A percentile compares a stretch with the other conserved stretches of the same genome.
Conservation (phyloP, 2,329 filamentous ascomycete genomes). For the Clarireedia homoeocarpa region DNA sequence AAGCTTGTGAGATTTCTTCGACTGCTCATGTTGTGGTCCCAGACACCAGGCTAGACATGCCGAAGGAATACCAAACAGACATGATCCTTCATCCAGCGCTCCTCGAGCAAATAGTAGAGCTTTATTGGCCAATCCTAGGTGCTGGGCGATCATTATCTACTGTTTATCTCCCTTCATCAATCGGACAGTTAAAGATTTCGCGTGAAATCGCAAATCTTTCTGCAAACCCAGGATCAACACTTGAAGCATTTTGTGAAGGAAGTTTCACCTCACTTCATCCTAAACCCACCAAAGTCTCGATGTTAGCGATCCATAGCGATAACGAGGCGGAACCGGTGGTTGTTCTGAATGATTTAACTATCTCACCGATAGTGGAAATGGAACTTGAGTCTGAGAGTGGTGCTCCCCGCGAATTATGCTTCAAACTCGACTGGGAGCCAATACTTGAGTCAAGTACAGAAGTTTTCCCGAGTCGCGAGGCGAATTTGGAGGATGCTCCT, state of each 20-base stretch:
- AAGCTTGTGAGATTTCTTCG: slow-evolving; percentile 1
- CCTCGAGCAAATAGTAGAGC: slow-evolving; percentile 40
- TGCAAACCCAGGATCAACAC: slow-evolving; percentile 30
- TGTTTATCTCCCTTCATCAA: slow-evolving; percentile 5
- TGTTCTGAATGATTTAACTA: slow-evolving; percentile 31
- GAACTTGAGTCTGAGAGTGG: slow-evolving; percentile 25
- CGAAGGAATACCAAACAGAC: slow-evolving; percentile 28
- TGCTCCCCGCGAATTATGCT: slow-evolving; percentile 37
- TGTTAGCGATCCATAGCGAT: slow-evolving; percentile 31
- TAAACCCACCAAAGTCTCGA: slow-evolving; percentile 33
- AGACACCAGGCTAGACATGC: slow-evolving; percentile 25
- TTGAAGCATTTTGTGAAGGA: slow-evolving; percentile 35
- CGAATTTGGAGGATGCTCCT: not conserved
- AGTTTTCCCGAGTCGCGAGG: slow-evolving; percentile 27
- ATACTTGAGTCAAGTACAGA: slow-evolving; percentile 21
- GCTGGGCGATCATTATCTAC: not conserved
- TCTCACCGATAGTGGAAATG: slow-evolving; percentile 36
- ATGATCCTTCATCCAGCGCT: slow-evolving; percentile 52
- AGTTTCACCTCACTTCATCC: slow-evolving; percentile 5
- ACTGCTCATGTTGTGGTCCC: slow-evolving; percentile 1
- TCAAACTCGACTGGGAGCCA: slow-evolving; percentile 40
- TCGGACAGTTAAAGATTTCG: slow-evolving; percentile 32
- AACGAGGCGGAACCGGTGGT: slow-evolving; percentile 31
- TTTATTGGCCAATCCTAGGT: slow-evolving; percentile 7
- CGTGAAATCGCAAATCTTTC: slow-evolving; percentile 29